These are phyloP conservation scores for Ambispora gerdemannii DNA, from an alignment of 192 early-diverging fungal species.

Conservation along the genomic window DNA sequence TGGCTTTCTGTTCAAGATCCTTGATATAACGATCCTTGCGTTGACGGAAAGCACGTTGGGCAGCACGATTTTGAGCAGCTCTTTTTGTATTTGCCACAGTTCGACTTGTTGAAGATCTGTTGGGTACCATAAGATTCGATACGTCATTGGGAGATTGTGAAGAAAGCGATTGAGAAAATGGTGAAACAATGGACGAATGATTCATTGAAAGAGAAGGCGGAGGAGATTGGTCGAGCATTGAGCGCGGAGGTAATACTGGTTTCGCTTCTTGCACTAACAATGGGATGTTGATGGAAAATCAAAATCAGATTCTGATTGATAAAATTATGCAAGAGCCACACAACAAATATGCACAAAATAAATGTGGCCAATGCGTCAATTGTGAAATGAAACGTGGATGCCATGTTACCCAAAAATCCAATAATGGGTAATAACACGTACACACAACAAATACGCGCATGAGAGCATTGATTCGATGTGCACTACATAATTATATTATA, in stretches of 20 bases:
- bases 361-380: neutral
- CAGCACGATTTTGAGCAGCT: slow-evolving; percentile 86
- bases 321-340: neutral
- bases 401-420: no score
- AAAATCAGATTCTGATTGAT: neutral
- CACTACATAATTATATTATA: no score
- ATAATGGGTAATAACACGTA: neutral
- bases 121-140: neutral
- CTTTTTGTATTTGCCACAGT: slow-evolving; percentile 53
- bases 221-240: neutral
- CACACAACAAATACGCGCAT: no score
- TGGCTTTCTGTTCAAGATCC: slow-evolving; percentile 70
- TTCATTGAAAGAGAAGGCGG: neutral
- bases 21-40: slow-evolving; percentile 79
- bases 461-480: no score
- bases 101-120: neutral
- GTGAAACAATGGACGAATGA: neutral
- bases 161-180: neutral
- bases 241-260: neutral
- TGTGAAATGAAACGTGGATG: neutral
- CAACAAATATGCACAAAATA: neutral
- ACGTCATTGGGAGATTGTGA: slow-evolving; percentile 4
- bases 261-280: neutral
- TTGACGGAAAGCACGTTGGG: slow-evolving; percentile 88
- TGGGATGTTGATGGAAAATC: neutral